phyloP scores from a whole-genome alignment of 2,329 filamentous ascomycete species.

The Pleurostoma richardsiae region DNA sequence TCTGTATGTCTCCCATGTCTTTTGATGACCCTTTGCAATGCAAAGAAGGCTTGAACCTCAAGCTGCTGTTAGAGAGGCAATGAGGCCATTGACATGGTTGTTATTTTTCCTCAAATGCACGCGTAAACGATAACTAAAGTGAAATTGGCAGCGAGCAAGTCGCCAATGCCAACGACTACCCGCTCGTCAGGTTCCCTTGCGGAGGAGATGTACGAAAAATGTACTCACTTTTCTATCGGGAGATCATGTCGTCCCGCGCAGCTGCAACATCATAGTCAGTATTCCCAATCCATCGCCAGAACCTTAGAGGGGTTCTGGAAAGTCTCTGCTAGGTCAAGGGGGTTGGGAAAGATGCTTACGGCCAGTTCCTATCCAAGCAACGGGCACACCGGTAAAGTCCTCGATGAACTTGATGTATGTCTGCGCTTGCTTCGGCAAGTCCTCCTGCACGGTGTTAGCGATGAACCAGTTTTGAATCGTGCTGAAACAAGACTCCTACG shows the following conservation, averaged over 20 bases:
- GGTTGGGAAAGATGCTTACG: neutral
- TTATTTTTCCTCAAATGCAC: too few species aligned
- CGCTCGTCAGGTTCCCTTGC: too few species aligned
- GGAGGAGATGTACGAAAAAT: too few species aligned
- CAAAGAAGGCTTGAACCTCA: too few species aligned
- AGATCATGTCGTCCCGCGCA: slow-evolving; percentile 59
- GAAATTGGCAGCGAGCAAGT: too few species aligned
- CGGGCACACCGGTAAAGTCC: slow-evolving; percentile 56
- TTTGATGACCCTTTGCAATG: too few species aligned
- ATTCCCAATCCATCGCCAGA: neutral
- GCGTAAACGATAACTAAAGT: too few species aligned
- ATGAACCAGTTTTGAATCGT: too few species aligned
- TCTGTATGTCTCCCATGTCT: too few species aligned
- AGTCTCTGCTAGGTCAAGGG: slow-evolving; percentile 4
- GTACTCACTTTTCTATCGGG: slow-evolving; percentile 19
- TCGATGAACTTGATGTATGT: slow-evolving; percentile 64
- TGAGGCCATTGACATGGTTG: too few species aligned
- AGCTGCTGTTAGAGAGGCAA: too few species aligned
- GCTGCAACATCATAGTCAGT: slow-evolving; percentile 52
- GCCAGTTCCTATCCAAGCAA: slow-evolving; percentile 7
- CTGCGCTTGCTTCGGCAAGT: slow-evolving; percentile 59
- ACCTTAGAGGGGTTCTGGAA: slow-evolving; percentile 11
- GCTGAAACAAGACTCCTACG: slow-evolving; percentile 10
- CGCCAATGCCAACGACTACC: too few species aligned
- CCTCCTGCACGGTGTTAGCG: slow-evolving; percentile 19